Evolutionary conservation across 805 yeast species (phyloP), one percentile per base, ranked within the genome.

Genomic region (Brettanomyces bruxellensis): DNA sequence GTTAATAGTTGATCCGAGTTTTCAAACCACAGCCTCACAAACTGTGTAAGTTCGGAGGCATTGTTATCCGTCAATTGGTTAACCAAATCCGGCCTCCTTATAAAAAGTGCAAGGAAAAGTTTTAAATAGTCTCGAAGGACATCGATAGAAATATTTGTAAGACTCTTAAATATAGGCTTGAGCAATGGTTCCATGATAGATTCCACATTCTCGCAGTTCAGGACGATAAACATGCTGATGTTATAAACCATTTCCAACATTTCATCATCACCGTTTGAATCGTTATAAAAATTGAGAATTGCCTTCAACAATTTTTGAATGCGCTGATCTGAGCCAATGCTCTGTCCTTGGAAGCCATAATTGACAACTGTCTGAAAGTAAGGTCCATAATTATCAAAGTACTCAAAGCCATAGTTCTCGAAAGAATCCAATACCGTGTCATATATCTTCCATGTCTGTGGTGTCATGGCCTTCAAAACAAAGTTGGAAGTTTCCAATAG

Each of bases 401-500:
- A 77, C 45, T 76, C 80, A 45, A 57, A 65, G 1, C 80, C 82
- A 56, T 72, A 76, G 34, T 72, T 70, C 47, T 75, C 75, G 54
- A 76, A 76, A 4, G 76, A 63, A 6, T 66, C 68, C 41, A 75
- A 58, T 46, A 71, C 68, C 11, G 45, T 22, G 9, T 44, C 46
- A 54, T 65, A 75, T 14, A 75, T 54, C 11, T 56, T 61, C 80
- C 80, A 75, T 54, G 72, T 61, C 38, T 64, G 63, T 7, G 77
- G 74, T 40, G 72, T 67, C 38, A 65, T 54, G 18, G 51, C 48
- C 48, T 69, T 66, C 14, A 82, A 78, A 22, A 86, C 77, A 50
- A 80, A 77, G 54, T 79, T 80, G 45, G 81, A 83, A 43, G 86
- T 78, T 57, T 77, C 82, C 43, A 73, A 62, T 40, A 93, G 69